Evolutionary conservation across 2,329 filamentous ascomycete genomes (phyloP), one percentile per base, ranked within the genome.

Genomic region (Geosmithia flava): DNA sequence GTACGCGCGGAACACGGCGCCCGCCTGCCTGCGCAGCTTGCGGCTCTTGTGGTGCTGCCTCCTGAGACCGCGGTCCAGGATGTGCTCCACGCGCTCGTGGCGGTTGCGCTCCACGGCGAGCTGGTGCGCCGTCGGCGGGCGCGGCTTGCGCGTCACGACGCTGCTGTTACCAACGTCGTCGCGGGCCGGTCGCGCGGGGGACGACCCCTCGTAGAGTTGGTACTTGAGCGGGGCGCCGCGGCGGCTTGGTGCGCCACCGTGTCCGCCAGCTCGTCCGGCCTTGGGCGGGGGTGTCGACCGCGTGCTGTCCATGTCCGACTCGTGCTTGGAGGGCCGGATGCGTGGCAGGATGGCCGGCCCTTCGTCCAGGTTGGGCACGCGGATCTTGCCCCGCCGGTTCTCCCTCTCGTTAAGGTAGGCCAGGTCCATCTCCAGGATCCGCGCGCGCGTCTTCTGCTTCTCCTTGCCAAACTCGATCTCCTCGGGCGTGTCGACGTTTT

Each of bases 71-170:
- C 82, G 79, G 54, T 87, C 83, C 16, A 93, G 75, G 47, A 88
- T 86, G 56, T 89, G 83, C 57, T 89, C 83, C n/a, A 91, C 86
- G 6, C 86, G 80, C 57, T 87, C 80, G 51, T 80, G 84, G 17
- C 87, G 75, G 62, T 90, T 89, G 48, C 82, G 77, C 62, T 89
- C 85, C 1, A 93, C 84, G 0, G 86, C 86, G 40, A 89, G 70
- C 63, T 93, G 87, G 62, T 93, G 87, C 37, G 85, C 84, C 0
- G 87, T 93, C 0, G 87, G 78, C 2, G 86, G 86, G 1, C 87
- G 76, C 8, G 83, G 80, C 59, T 88, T 82, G 49, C 78, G 69
- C 19, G 71, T 69, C 39, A 72, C 67, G n/a, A 76, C 70, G 15
- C 71, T 37, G 33, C 71, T 37, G 33, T 37, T 37, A 13, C 33